Evolutionary conservation across 139 green algal species (phyloP), one percentile per base, ranked within the genome.

Genomic region (Closterium sp.): DNA sequence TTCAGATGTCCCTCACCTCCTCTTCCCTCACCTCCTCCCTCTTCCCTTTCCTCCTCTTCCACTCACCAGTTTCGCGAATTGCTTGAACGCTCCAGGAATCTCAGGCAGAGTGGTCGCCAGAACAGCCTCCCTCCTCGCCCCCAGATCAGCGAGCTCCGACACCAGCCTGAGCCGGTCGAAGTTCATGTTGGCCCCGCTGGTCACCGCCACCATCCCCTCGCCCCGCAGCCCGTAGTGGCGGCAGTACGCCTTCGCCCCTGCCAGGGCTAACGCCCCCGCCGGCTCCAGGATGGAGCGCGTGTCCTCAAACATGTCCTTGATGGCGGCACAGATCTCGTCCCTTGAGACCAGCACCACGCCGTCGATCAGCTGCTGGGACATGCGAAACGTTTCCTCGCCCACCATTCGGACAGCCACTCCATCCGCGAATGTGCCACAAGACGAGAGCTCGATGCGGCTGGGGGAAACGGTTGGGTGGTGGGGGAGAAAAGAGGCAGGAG

Each of bases 121-220:
- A 89, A 98, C 98, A 28, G 96, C 96, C 93, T 99, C 97, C 6
- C 87, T 90, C n/a, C 83, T 81, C 38, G 93, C 91, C n/a, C 98
- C 98, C 35, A 98, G 94, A 66, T 98, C 96, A 25, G 98, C 98
- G 90, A 99, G 95, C 93, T 99, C 97, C 31, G 96, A 94, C 55
- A 99, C 97, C 34, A 99, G 94, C 2, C 97, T 95, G 92, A 99
- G 95, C 34, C 97, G 95, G 91, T 99, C 97, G 95, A 99, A 99
- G 95, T 99, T 99, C 91, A 98, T 98, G 93, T 98, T 98, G 90
- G 97, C 97, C 31, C 97, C 96, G 23, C 89, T 96, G 28, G 96
- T 97, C 4, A 98, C 89, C 2, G 93, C 94, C 28, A 97, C 95
- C 89, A 95, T 85, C n/a, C 31, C 88, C 33, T 93, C 88, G 0